These are phyloP conservation scores for Thelephora aurantiotincta DNA, from an alignment of 768 basidiomycete species.

Conservation along the genomic window DNA sequence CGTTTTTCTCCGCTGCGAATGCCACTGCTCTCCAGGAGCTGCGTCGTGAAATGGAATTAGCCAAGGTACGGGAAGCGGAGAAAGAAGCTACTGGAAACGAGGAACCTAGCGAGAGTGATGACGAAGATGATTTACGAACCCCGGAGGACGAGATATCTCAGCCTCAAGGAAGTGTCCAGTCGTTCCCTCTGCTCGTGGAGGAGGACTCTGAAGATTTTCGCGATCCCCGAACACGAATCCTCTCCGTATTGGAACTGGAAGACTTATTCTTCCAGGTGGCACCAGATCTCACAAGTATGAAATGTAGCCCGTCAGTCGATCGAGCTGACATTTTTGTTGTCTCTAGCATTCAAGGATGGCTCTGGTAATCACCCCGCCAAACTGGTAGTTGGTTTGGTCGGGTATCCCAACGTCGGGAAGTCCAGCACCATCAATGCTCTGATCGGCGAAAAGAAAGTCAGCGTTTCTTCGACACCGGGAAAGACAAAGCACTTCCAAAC, in stretches of 20 bases:
- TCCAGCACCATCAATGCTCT: constrained; percentile 96
- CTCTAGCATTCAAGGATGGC: constrained; percentile 43
- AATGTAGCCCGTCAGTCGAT: neutral
- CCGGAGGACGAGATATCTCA: constrained; percentile 5
- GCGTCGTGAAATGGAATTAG: constrained; percentile 31
- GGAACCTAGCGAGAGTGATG: constrained; percentile 8
- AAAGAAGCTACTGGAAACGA: constrained; percentile 12
- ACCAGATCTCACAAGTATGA: constrained; percentile 53
- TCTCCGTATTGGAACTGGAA: constrained; percentile 82
- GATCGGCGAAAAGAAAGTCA: constrained; percentile 93
- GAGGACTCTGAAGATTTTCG: constrained; percentile 33
- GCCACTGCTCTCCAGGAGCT: constrained; percentile 75
- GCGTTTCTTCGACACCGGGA: constrained; percentile 94
- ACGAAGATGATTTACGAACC: neutral
- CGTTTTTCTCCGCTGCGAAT: constrained; percentile 89
- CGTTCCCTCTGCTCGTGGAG: constrained; percentile 37
- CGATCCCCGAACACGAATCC: constrained; percentile 60
- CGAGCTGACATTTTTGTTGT: neutral
- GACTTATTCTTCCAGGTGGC: constrained; percentile 60
- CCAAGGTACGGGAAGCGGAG: constrained; percentile 16
- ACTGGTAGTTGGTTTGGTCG: constrained; percentile 80
- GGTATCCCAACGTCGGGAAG: constrained; percentile 98
- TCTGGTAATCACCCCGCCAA: constrained; percentile 45
- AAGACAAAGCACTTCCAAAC: constrained; percentile 99
- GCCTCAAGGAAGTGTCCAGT: constrained; percentile 13